phyloP scores from a whole-genome alignment of 2,329 filamentous ascomycete species.

The Ascochyta clinopodiicola region DNA sequence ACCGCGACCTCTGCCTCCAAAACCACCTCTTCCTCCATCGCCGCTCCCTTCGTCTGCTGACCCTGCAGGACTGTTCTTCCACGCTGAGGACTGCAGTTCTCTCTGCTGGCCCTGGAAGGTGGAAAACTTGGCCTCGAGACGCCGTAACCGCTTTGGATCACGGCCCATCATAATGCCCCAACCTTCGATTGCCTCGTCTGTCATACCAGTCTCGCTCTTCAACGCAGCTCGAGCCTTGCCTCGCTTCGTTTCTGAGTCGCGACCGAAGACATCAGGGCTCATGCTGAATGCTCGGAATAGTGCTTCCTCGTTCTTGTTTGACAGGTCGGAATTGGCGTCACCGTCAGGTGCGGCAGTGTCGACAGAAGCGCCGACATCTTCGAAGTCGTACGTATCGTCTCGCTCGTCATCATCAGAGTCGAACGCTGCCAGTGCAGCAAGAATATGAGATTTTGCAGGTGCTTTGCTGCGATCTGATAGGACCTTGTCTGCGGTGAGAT shows the following conservation, averaged over 20 bases:
- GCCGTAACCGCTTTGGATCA: conserved; percentile 71
- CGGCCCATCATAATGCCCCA: conserved; percentile 87
- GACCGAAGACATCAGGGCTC: conserved; percentile 69
- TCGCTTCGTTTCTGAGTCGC: conserved; percentile 74
- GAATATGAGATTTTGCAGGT: conserved; percentile 81
- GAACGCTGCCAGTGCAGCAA: conserved; percentile 86
- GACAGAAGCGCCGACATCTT: conserved; percentile 88
- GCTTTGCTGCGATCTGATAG: conserved; percentile 69
- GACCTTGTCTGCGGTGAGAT: conserved; percentile 73
- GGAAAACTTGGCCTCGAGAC: conserved; percentile 73
- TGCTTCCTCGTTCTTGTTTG: conserved; percentile 68
- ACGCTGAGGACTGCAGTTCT: conserved; percentile 70
- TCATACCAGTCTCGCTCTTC: conserved; percentile 81
- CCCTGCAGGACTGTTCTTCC: conserved; percentile 56
- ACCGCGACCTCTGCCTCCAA: conserved; percentile 44
- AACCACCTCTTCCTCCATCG: conserved; percentile 54
- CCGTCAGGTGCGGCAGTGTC: conserved; percentile 63
- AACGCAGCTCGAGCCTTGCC: conserved; percentile 68
- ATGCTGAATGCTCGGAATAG: conserved; percentile 76
- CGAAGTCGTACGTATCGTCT: conserved; percentile 94
- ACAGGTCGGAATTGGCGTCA: conserved; percentile 63
- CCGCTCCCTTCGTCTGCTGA: conserved; percentile 60
- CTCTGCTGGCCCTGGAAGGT: conserved; percentile 71
- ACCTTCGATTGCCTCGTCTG: conserved; percentile 91
- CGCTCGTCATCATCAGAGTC: conserved; percentile 95